These are phyloP conservation scores for Neocucurbitaria cava DNA, from an alignment of 2,329 filamentous ascomycete species.

Conservation along the genomic window DNA sequence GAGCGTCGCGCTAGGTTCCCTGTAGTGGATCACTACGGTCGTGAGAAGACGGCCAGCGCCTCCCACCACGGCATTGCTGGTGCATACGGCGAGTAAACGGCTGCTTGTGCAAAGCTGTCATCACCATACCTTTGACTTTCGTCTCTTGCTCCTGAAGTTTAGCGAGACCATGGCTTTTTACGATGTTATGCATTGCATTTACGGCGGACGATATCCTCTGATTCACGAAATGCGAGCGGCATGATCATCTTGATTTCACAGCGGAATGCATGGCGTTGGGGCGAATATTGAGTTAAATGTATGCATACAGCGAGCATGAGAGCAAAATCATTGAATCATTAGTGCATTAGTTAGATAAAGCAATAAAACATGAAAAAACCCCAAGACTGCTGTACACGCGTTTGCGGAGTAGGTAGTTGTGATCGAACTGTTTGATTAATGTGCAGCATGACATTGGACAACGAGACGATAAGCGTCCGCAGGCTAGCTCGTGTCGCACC, in stretches of 20 bases:
- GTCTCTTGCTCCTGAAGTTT: background rate
- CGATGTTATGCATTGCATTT: background rate
- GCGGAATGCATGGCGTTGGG: constrained; percentile 3
- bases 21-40: constrained; percentile 55
- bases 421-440: background rate
- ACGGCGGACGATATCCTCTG: background rate
- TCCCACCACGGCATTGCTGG: constrained; percentile 46
- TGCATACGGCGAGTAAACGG: constrained; percentile 39
- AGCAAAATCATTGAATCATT: background rate
- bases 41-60: constrained; percentile 40
- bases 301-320: background rate
- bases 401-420: background rate
- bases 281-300: background rate
- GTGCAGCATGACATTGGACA: constrained; percentile 2
- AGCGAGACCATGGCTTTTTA: background rate
- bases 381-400: background rate
- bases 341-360: background rate
- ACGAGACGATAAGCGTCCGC: constrained; percentile 9
- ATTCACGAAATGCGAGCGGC: background rate
- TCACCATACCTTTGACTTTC: background rate
- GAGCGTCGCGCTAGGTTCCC: constrained; percentile 79
- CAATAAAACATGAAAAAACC: background rate
- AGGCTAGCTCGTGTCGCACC: constrained; percentile 2
- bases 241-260: background rate
- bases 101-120: background rate